Evolutionary conservation across 306 rosid genomes (phyloP), one percentile per base, ranked within the genome.

Genomic region (Prosopis cineraria): DNA sequence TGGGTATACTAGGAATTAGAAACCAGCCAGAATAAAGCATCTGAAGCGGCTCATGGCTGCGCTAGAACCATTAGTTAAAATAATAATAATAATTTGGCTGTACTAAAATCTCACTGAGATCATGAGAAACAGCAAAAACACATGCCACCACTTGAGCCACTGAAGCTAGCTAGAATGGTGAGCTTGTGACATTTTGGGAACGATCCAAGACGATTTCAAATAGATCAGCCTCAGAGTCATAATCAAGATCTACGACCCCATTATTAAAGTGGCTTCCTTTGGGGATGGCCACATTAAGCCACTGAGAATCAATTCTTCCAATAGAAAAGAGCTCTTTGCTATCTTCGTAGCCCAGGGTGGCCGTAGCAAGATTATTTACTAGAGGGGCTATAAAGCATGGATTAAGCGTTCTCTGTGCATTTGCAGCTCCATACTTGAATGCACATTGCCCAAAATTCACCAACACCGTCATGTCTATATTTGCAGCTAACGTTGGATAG

Each of bases 261-360:
- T 55, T 12, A 34, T 53, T 65, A 22, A 72, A 75, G 29, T 75
- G 86, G 74, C 50, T 84, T 62, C 83, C 89, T 84, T 71, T 91
- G 22, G 78, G 50, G 48, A 84, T 34, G 3, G 82, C 22, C 25
- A 78, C 67, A 69, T 88, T 79, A 50, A 73, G 84, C 91, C 95
- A 87, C 75, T 88, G 95, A 60, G 98, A 82, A 70, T 95, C 98
- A 25, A 95, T 90, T 83, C 91, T 86, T 65, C 89, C 93, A 98
- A 93, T 91, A 30, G 99, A 95, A 85, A 95, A 95, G 10, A 95
- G 93, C 81, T 95, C 99, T 73, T 82, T 88, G 84, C 97, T 93
- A 59, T 93, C 99, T 79, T 95, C 97, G 55, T 87, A 89, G 34
- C 90, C 93, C 31, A 88, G 66, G 3, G 80, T 80, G 30, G 81